These are phyloP conservation scores for Mortierella claussenii DNA, from an alignment of 192 early-diverging fungal species.

Conservation along the genomic window DNA sequence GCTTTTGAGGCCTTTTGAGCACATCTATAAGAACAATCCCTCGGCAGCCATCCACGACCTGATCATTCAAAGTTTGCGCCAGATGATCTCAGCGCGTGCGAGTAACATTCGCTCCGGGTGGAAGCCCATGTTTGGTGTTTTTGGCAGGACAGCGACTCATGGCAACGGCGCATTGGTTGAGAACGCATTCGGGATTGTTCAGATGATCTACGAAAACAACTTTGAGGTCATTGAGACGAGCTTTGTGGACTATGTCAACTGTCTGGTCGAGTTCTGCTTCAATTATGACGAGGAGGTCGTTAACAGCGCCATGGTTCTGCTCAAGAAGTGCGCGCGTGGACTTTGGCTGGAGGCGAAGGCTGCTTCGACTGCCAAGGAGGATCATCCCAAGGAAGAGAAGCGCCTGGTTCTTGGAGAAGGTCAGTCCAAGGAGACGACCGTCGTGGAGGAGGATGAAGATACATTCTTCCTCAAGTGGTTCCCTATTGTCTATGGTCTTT, in stretches of 20 bases:
- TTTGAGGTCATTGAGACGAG: slow-evolving; percentile 58
- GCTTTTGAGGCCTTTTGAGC: slow-evolving; percentile 92
- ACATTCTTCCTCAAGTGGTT: slow-evolving; percentile 63
- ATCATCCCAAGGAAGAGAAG: slow-evolving; percentile 17
- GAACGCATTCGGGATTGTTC: slow-evolving; percentile 55
- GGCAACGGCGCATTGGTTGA: slow-evolving; percentile 59
- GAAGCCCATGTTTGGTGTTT: slow-evolving; percentile 74
- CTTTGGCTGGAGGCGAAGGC: slow-evolving; percentile 48
- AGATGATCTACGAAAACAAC: slow-evolving; percentile 58
- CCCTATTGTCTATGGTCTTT: slow-evolving; percentile 58
- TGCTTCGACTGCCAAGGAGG: slow-evolving; percentile 26
- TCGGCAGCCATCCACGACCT: slow-evolving; percentile 76
- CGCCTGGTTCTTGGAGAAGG: slow-evolving; percentile 68
- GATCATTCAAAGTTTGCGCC: slow-evolving; percentile 76
- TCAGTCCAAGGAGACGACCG: slow-evolving; percentile 66
- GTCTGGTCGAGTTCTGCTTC: slow-evolving; percentile 60
- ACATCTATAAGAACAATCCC: slow-evolving; percentile 82
- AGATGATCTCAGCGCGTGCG: slow-evolving; percentile 78
- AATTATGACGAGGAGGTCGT: slow-evolving; percentile 57
- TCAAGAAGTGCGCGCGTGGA: slow-evolving; percentile 55
- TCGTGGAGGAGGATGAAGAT: slow-evolving; percentile 49
- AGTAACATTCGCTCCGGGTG: slow-evolving; percentile 86
- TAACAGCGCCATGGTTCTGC: slow-evolving; percentile 68
- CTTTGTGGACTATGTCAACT: slow-evolving; percentile 62
- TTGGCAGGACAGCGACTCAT: slow-evolving; percentile 76